Base-by-base conservation (phyloP, 78 protist genomes). In the Dictyostelium discoideum region DNA sequence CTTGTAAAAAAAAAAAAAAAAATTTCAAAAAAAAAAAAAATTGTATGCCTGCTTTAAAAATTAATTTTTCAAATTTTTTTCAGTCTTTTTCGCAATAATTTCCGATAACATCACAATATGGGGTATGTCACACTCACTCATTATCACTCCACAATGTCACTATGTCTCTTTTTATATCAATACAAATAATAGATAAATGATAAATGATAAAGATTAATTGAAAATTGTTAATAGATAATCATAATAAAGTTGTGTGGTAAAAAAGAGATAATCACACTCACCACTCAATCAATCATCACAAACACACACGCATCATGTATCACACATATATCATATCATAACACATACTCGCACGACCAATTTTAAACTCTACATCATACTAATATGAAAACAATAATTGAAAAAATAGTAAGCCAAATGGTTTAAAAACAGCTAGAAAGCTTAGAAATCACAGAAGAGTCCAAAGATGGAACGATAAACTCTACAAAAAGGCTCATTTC, bases 381-480 rank as follows among this genome's bases (percentile, higher is more conserved):
- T 46, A 46, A 79, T 44, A 6, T 44, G 65, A 42, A 20, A 1
- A 14, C 10, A 13, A 0, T 40, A 42, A 42, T 42, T 42, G 2
- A 42, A n/a, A 81, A 5, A 18, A 82, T 90, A 65, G 87, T 63
- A 86, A 81, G 54, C 96, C 97, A 84, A 82, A 96, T 24, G 98
- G 98, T 32, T 46, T 98, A 48, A 87, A 92, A 32, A 74, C 97
- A 24, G 98, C 97, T 20, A 97, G 98, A 84, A 92, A 93, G 97
- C 96, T 98, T 87, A 79, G 95, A 74, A 40, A n/a, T 57, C 95
- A 92, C 54, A 97, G 98, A 72, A 96, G 97, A 40, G 84, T 39
- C 20, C 85, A 97, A 90, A 92, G 98, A 20, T 99, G 99, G 99
- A 97, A 98, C 72, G 99, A 99, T 88, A 98, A 98, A 98, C 60